Evolutionary conservation across 2,329 filamentous ascomycete species (phyloP), one percentile per base, ranked within the genome.

Genomic region (Aspergillus thermomutatus): DNA sequence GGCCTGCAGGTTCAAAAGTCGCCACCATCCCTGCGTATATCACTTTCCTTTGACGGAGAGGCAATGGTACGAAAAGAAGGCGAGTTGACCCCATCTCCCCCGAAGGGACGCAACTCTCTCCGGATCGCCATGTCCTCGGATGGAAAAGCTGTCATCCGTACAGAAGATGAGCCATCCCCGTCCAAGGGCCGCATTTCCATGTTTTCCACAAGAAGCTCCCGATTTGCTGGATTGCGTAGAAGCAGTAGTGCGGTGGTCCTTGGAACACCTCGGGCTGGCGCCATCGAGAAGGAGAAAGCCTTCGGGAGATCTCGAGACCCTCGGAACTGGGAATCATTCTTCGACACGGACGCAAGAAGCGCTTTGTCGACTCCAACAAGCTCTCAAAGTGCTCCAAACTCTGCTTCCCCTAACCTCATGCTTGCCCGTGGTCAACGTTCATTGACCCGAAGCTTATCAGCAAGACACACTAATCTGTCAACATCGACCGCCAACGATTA

Each of bases 281-380:
- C 84, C 57, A 82, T 82, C 69, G 71, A 62, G 47, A 67, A 65
- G 54, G 69, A 75, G 41, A 77, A 87, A 19, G 77, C 78, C 34
- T 86, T 87, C 55, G 90, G 90, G 54, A 84, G 93, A 55, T 96
- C 92, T 56, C 87, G 91, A 54, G 90, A 97, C 72, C 90, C 92
- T 19, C 87, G 92, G 51, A 90, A 89, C 6, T 97, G 93, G 93
- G 91, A 96, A 68, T 91, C 91, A 56, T 92, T 90, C 77, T 93
- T 91, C 66, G 91, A 96, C 69, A 87, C 87, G 7, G 90, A 94
- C 63, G 80, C 84, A 52, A 87, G 89, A 46, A 90, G 91, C 67
- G 89, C 91, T 63, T 78, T 96, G 54, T 92, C 88, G 23, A 84
- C 84, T n/a, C 88, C 91, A 63, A 89, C 90, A 9, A 89, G 93